Percentiles rank a stretch among this genome's conserved stretches.
phyloP scores from a whole-genome alignment of 2,329 filamentous ascomycete genomes.

The Penicillium vulpinum region DNA sequence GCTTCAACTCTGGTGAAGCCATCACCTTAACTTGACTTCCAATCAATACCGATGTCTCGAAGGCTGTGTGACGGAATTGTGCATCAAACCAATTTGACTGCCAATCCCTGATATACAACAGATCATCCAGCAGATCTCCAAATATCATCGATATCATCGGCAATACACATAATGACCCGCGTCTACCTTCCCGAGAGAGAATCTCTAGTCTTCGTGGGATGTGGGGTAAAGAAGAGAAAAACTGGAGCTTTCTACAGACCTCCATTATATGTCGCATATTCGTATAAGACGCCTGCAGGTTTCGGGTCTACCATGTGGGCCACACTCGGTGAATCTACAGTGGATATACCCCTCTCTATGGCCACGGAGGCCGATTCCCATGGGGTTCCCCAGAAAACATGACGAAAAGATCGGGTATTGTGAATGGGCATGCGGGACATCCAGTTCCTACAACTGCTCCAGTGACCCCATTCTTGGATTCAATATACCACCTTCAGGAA shows the following conservation, averaged over 20 bases:
- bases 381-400: slow-evolving; percentile 19
- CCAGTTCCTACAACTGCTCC: neutral
- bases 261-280: neutral
- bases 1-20: neutral
- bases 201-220: slow-evolving; percentile 4
- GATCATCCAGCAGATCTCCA: slow-evolving; percentile 2
- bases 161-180: slow-evolving; percentile 5
- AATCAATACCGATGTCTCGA: too few species aligned
- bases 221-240: slow-evolving; percentile 13
- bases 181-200: slow-evolving; percentile 22
- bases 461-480: neutral
- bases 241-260: neutral
- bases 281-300: neutral
- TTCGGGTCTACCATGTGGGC: slow-evolving; percentile 10
- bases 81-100: neutral
- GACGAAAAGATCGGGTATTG: slow-evolving; percentile 10
- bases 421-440: neutral
- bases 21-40: neutral
- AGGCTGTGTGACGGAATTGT: slow-evolving; percentile 15
- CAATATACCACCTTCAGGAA: neutral
- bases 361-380: slow-evolving; percentile 15
- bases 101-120: neutral
- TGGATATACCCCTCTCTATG: slow-evolving; percentile 1
- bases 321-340: slow-evolving; percentile 13
- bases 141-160: slow-evolving; percentile 11